Evolutionary conservation across 1,284 basidiomycete species (phyloP).

Genomic region (Testicularia cyperi): DNA sequence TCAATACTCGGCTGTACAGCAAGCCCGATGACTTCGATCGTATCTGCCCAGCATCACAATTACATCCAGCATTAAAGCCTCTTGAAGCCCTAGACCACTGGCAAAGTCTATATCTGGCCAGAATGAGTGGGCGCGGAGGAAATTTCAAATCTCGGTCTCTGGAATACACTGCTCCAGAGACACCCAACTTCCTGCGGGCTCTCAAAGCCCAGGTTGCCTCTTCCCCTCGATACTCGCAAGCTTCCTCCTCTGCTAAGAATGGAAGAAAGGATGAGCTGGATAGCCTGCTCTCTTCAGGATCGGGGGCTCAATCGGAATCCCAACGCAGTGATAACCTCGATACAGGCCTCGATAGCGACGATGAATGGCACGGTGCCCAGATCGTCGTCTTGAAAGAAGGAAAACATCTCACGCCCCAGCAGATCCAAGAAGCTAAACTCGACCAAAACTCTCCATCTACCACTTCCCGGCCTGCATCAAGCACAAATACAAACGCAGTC

Average conservation of each 20-base stretch:
- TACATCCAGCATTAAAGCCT: too few species aligned
- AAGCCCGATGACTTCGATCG: too few species aligned
- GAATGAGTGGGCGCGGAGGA: background rate
- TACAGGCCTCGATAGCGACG: conserved; percentile 14
- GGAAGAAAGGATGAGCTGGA: conserved; percentile 8
- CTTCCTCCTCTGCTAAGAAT: background rate
- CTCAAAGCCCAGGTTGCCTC: conserved; percentile 30
- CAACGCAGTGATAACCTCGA: background rate
- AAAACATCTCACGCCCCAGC: conserved; percentile 38
- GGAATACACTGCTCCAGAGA: conserved; percentile 13
- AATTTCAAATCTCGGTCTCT: conserved; percentile 18
- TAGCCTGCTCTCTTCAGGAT: conserved; percentile 4
- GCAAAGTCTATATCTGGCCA: conserved; percentile 18
- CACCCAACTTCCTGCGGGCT: conserved; percentile 20
- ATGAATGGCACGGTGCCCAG: conserved; percentile 41
- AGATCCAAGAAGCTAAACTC: conserved; percentile 13
- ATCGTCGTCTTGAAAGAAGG: conserved; percentile 50
- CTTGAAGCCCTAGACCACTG: too few species aligned
- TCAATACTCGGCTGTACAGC: too few species aligned
- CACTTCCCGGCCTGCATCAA: background rate
- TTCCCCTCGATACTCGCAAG: too few species aligned
- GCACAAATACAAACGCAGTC: background rate
- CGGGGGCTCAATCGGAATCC: conserved; percentile 3
- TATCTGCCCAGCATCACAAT: too few species aligned
- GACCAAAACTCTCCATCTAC: too few species aligned